Evolutionary conservation across 2,329 filamentous ascomycete species (phyloP).

Genomic region (Colletotrichum theobromicola): DNA sequence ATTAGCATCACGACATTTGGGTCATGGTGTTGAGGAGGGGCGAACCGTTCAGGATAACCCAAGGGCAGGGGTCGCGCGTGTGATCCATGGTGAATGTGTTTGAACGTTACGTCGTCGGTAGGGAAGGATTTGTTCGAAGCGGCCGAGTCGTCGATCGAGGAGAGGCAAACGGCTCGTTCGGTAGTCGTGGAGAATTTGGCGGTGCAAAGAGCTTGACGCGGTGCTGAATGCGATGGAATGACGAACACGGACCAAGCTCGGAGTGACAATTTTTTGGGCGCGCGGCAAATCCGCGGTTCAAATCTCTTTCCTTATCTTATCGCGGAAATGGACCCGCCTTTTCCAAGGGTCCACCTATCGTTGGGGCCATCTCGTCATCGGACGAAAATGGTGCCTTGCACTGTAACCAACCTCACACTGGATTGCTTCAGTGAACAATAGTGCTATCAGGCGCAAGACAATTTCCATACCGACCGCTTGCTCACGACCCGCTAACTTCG

Average conservation of each 20-base stretch:
- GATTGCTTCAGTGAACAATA: background rate
- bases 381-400: background rate
- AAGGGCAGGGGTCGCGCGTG: conserved; percentile 94
- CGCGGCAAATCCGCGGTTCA: background rate
- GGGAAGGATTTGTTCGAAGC: background rate
- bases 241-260: background rate
- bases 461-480: too few species aligned
- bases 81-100: conserved; percentile 75
- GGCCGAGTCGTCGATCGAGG: background rate
- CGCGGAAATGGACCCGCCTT: background rate
- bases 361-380: background rate
- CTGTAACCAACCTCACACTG: background rate
- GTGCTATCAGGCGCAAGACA: background rate
- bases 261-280: background rate
- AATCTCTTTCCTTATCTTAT: background rate
- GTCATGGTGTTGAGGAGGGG: background rate
- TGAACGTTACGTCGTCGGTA: background rate
- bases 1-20: background rate
- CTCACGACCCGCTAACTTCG: background rate
- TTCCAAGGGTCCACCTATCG: background rate
- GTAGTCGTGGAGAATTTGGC: background rate
- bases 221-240: background rate
- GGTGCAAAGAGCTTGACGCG: background rate
- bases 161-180: background rate
- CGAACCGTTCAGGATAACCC: conserved; percentile 75